These are phyloP conservation scores for Thalassiosira sp. DNA, from an alignment of 352 stramenopile genomes.

Conservation along the genomic window DNA sequence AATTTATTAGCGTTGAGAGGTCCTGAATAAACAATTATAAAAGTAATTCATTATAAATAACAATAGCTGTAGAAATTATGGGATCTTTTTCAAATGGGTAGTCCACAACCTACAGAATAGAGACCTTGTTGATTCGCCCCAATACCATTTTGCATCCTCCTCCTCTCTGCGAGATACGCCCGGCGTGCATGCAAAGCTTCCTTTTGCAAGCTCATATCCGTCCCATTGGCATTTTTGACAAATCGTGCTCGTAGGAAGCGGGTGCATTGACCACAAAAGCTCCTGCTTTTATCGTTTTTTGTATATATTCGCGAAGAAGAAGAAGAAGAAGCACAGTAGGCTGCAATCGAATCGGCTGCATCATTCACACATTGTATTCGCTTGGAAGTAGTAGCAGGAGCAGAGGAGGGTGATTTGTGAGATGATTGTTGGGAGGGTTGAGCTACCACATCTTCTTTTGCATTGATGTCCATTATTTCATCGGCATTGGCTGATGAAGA, in stretches of 20 bases:
- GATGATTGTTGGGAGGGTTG: background rate
- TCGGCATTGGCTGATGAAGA: background rate
- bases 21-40: too few species aligned
- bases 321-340: too few species aligned
- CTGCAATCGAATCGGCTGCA: slow-evolving; percentile 35
- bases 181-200: slow-evolving; percentile 34
- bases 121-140: too few species aligned
- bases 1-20: too few species aligned
- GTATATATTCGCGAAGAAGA: too few species aligned
- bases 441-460: slow-evolving; percentile 3
- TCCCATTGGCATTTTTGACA: slow-evolving; percentile 61
- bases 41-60: too few species aligned
- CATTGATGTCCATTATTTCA: background rate
- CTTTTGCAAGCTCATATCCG: slow-evolving; percentile 52
- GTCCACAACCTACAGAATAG: slow-evolving; percentile 33
- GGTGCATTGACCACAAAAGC: slow-evolving; percentile 27
- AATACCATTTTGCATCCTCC: slow-evolving; percentile 8
- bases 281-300: background rate
- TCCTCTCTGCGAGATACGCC: slow-evolving; percentile 42
- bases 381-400: background rate
- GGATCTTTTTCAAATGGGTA: too few species aligned
- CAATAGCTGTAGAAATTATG: too few species aligned
- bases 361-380: slow-evolving; percentile 19
- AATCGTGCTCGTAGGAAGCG: slow-evolving; percentile 47
- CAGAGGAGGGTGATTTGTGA: background rate